Base-by-base conservation (phyloP, 495 filamentous ascomycete species). In the Penicillium cataractarum region DNA sequence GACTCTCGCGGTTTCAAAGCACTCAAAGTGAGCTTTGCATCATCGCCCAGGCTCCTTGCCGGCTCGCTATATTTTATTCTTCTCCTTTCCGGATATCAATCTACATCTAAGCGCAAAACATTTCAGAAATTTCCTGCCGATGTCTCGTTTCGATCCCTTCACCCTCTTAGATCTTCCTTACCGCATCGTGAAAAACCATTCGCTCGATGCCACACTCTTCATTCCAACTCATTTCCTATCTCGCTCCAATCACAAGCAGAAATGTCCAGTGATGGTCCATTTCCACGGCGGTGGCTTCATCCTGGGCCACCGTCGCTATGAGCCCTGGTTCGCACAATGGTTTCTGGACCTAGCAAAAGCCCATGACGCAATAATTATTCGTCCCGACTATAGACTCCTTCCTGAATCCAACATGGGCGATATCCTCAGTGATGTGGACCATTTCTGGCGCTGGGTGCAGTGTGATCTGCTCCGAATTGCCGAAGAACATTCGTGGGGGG, bases 311-410 rank as follows among this genome's bases (percentile, higher is more conserved):
- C 31, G 53, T 13, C 53, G 31, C 31, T 55, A 19, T 55, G 15
- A 17, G 17, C 53, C 26, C 5, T 55, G 31, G 17, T 55, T 55
- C 13, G 35, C 15, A 27, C 26, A 27, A n/a, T 55, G 53, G 53
- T 55, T 33, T 55, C 53, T 55, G 15, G 53, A 69, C 15, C 55
- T 69, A 6, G 62, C 66, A 17, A 13, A 63, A 26, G 37, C 40
- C 32, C 22, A 69, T 26, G 13, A 22, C 44, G 76, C 78, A 26
- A 60, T 67, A 26, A 60, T 67, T 32, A 57, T 67, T n/a, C 33
- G 48, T n/a, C 59, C 64, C 2, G 40, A 67, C 33, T 67, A 67
- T 27, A 27, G 64, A 32, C 60, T 67, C 7, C 13, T 67, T 17
- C 64, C 64, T 1, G 64, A 67, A 52, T 50, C 50, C 9, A 26